Evolutionary conservation across 495 filamentous ascomycete genomes (phyloP), one percentile per base, ranked within the genome.

Genomic region (Talaromyces trachyspermus): DNA sequence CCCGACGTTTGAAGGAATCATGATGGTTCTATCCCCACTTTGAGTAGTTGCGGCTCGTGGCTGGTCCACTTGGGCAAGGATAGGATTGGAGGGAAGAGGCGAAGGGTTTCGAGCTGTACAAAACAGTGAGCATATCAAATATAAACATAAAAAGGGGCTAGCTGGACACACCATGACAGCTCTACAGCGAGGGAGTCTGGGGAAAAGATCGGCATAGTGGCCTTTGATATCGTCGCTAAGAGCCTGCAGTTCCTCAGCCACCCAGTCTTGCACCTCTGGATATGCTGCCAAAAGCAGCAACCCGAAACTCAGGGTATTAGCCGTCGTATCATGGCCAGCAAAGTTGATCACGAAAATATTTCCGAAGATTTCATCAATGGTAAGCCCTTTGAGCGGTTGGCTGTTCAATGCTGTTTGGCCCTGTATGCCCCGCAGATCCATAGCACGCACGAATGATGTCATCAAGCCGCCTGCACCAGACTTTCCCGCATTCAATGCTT

Each of bases 261-360:
- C 23, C 65, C 64, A 67, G 1, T 64, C 60, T 50, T 78, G 74
- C 0, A 62, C 52, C 23, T 69, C 60, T 11, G 57, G 69, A 22
- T 68, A 38, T 0, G 66, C 30, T 12, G 69, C 71, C 12, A 78
- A 46, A 5, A 70, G 56, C 2, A 71, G 22, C 3, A 80, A 36
- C 4, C 54, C 55, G 44, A 60, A 75, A 10, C 62, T 51, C n/a
- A 77, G 35, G 0, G 66, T 62, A 14, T 64, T 70, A 3, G 74
- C 65, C 9, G 72, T 68, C 0, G 75, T 76, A 29, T 78, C 74
- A 24, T 76, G 67, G 12, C 75, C 75, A 2, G 75, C 75, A 18
- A 78, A 58, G 12, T 65, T 69, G 49, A 73, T 70, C 4, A 75
- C 57, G 36, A 75, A 72, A 23, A 72, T 56, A 37, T 77, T 77